Base-by-base conservation (phyloP, 352 stramenopile genomes). In the Phytophthora pistaciae region DNA sequence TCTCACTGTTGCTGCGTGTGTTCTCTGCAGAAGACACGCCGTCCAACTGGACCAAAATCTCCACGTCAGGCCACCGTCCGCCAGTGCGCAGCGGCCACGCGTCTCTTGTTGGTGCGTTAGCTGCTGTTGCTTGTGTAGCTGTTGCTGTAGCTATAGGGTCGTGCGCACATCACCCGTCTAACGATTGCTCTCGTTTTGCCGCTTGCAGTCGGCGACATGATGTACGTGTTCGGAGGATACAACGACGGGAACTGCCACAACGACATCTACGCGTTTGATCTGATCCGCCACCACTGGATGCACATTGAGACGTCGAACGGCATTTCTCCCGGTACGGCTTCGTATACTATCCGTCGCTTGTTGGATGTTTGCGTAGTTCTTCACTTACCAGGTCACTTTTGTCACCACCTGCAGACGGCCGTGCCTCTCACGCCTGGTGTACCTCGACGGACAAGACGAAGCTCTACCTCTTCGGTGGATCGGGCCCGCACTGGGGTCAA, bases 181-280 rank as follows among this genome's bases (percentile, higher is more conserved):
- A 68, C 53, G 9, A 44, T 23, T 60, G 3, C 18, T 27, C 5
- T 49, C 42, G 42, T 20, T 49, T 4, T 66, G 46, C 5, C 60
- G n/a, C 27, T 53, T 56, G 27, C 58, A 93, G 87, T 94, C 29
- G 84, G 74, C 20, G 83, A 91, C 66, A 81, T 84, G 61, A 95
- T 93, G 88, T 95, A 93, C 62, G 78, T 93, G 27, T 95, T 95
- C 61, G 88, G 88, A 21, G 88, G 88, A 20, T 95, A 95, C 83
- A 93, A 95, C 70, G 85, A 95, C 75, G 88, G 88, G 44, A 92
- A 93, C 71, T 95, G 88, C 64, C 86, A 95, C 83, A 91, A 91
- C 67, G 86, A 95, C 74, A 85, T 95, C 52, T 93, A 93, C 62
- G 84, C 86, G 36, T 95, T 95, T 54, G 85, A 95, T 50, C 57